Conservation (phyloP, 2,329 filamentous ascomycete genomes). For the Emmonsiellopsis sp. region DNA sequence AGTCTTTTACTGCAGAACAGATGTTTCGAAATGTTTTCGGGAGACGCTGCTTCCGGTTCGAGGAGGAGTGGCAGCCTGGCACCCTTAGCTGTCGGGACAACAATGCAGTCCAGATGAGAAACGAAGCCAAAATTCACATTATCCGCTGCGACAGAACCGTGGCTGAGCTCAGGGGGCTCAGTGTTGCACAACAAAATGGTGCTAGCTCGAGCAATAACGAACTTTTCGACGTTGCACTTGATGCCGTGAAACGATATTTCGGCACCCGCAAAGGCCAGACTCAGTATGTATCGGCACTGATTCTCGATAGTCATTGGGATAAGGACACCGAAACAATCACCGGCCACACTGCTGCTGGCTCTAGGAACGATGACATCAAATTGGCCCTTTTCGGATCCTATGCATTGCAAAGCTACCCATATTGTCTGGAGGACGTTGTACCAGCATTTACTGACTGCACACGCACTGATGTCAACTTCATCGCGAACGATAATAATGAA, state of each 20-base stretch:
- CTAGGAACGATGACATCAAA: conserved; percentile 60
- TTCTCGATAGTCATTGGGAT: conserved; percentile 88
- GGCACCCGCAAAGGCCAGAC: conserved; percentile 65
- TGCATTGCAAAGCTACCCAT: conserved; percentile 81
- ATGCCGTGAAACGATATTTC: conserved; percentile 73
- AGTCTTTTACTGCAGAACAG: conserved; percentile 92
- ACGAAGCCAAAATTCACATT: conserved; percentile 82
- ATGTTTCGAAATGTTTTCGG: conserved; percentile 88
- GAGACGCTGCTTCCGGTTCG: conserved; percentile 76
- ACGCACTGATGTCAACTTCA: conserved; percentile 67
- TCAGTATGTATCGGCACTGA: conserved; percentile 76
- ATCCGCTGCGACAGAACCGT: conserved; percentile 77
- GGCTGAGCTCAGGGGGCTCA: conserved; percentile 68
- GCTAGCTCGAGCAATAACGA: conserved; percentile 61
- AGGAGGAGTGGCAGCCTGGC: conserved; percentile 88
- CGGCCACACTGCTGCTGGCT: conserved; percentile 78
- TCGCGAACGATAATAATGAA: conserved; percentile 80
- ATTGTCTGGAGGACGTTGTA: conserved; percentile 80
- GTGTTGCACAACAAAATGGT: conserved; percentile 68
- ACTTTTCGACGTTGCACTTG: conserved; percentile 65
- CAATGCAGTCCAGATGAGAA: conserved; percentile 65
- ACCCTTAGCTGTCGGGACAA: conserved; percentile 68
- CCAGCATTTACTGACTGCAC: conserved; percentile 87
- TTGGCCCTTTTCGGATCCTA: conserved; percentile 90
- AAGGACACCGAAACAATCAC: conserved; percentile 58